Percentiles rank a stretch among this genome's conserved stretches.
phyloP scores from a whole-genome alignment of 2,329 filamentous ascomycete genomes.

The Phialophora macrospora region DNA sequence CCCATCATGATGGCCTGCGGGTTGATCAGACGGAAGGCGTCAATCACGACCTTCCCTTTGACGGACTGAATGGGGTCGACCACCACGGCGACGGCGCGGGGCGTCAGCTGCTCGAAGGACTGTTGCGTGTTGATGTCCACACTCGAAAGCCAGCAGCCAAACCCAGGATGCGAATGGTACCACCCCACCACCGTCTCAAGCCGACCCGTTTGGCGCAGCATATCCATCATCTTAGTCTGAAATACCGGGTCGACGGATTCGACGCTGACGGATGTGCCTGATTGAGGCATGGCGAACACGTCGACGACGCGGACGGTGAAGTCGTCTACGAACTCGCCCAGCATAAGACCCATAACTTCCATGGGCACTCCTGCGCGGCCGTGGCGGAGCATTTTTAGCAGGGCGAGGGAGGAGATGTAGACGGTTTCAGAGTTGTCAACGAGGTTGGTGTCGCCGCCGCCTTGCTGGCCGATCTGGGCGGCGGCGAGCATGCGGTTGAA shows the following conservation, averaged over 20 bases:
- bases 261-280: conserved; percentile 95
- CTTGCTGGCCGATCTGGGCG: conserved; percentile 64
- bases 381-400: conserved; percentile 98
- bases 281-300: conserved; percentile 99
- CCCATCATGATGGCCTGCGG: conserved; percentile 97
- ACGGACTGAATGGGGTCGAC: conserved; percentile 99
- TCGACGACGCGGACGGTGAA: conserved; percentile 98
- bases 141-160: conserved; percentile 97
- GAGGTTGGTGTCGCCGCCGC: conserved; percentile 77
- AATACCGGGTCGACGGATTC: conserved; percentile 98
- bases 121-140: conserved; percentile 99
- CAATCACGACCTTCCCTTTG: conserved; percentile 99
- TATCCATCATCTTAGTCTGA: conserved; percentile 99
- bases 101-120: conserved; percentile 98
- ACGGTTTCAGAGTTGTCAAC: conserved; percentile 99
- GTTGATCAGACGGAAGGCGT: conserved; percentile 98
- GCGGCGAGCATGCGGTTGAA: conserved; percentile 84
- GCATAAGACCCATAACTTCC: conserved; percentile 99
- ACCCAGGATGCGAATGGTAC: conserved; percentile 99
- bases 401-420: conserved; percentile 95
- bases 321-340: conserved; percentile 98
- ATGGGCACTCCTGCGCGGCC: conserved; percentile 97
- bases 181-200: conserved; percentile 97
- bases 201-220: conserved; percentile 94
- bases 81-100: conserved; percentile 94